phyloP scores from a whole-genome alignment of 2,329 filamentous ascomycete species.

The Ophiostoma angusticollis region DNA sequence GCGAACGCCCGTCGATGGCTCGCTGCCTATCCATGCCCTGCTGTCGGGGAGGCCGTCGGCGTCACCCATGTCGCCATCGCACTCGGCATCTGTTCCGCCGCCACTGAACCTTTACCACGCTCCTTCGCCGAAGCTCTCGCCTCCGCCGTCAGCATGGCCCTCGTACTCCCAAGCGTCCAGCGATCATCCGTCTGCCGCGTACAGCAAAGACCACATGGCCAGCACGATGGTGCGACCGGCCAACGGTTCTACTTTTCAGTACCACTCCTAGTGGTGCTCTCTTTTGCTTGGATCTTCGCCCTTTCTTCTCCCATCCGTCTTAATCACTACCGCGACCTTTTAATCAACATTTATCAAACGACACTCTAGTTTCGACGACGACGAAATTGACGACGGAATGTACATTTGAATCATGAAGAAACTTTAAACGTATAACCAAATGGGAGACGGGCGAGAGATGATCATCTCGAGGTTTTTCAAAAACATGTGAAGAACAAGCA shows the following conservation, averaged over 20 bases:
- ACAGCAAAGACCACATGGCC: constrained; percentile 3
- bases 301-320: constrained; percentile 1
- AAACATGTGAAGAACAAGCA: too few relatives aligned
- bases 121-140: background rate
- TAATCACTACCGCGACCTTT: too few relatives aligned
- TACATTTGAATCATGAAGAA: too few relatives aligned
- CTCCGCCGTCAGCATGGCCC: background rate
- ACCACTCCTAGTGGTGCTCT: background rate
- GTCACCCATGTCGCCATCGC: constrained; percentile 1
- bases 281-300: too few relatives aligned
- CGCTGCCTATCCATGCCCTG: constrained; percentile 42
- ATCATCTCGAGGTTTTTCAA: too few relatives aligned
- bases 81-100: background rate
- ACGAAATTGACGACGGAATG: too few relatives aligned
- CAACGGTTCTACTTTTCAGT: constrained; percentile 2
- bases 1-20: constrained; percentile 35
- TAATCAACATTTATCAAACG: too few relatives aligned
- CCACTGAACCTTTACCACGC: background rate
- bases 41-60: constrained; percentile 19
- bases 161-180: background rate
- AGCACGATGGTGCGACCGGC: constrained; percentile 4
- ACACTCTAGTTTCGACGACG: too few relatives aligned
- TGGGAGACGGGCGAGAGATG: too few relatives aligned
- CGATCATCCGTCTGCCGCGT: background rate
- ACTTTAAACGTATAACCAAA: too few relatives aligned